Conservation (phyloP, 768 basidiomycete species). For the Cystofilobasidium ferigula region DNA sequence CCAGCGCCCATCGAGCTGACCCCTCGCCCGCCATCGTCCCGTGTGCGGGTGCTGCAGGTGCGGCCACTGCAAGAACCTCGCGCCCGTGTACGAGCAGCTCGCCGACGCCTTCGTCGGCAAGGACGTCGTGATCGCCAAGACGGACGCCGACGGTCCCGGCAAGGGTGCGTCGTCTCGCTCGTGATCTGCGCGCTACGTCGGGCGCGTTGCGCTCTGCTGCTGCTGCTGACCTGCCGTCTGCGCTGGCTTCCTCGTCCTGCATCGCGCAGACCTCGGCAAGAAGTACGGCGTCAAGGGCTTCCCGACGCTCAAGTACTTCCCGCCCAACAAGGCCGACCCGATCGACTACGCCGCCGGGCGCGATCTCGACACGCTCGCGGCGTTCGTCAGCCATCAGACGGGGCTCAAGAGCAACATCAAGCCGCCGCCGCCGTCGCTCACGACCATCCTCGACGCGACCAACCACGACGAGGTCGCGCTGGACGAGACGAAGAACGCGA, state of each 20-base stretch:
- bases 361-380: constrained; percentile 63
- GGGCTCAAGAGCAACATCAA: constrained; percentile 81
- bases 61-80: constrained; percentile 55
- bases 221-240: not conserved
- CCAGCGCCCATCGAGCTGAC: not conserved
- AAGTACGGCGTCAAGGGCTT: constrained; percentile 72
- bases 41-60: no score
- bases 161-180: constrained; percentile 37
- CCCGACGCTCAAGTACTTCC: constrained; percentile 94
- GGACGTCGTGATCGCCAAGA: constrained; percentile 78
- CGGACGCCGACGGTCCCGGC: constrained; percentile 82
- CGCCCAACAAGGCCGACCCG: constrained; percentile 49
- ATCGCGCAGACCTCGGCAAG: not conserved
- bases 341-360: constrained; percentile 66
- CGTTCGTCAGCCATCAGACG: constrained; percentile 60
- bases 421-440: constrained; percentile 64
- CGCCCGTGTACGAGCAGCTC: constrained; percentile 75
- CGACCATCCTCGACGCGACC: constrained; percentile 53
- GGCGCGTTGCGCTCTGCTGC: no score
- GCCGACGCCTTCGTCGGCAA: constrained; percentile 74
- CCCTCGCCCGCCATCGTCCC: no score
- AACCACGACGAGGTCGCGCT: constrained; percentile 65
- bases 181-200: no score
- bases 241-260: not conserved
- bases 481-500: constrained; percentile 64